phyloP scores from a whole-genome alignment of 805 yeast genomes.

The Yarrowia porcina region DNA sequence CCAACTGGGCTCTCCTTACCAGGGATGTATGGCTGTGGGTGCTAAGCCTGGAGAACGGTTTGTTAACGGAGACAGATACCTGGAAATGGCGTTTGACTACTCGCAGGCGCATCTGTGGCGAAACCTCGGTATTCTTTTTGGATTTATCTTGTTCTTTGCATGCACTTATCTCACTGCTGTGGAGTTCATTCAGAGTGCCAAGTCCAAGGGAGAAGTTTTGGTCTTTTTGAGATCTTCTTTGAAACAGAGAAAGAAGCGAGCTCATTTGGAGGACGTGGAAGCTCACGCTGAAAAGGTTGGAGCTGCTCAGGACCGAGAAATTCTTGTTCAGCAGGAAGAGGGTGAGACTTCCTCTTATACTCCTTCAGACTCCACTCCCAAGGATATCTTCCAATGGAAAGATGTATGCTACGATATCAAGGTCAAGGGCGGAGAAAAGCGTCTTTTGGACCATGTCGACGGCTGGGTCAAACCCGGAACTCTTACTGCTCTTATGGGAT shows the following conservation, averaged over 20 bases:
- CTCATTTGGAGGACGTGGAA: not conserved
- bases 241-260: slow-evolving; percentile 1
- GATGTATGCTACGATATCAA: slow-evolving; percentile 13
- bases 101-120: slow-evolving; percentile 55
- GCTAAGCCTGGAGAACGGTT: slow-evolving; percentile 48
- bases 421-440: slow-evolving; percentile 28
- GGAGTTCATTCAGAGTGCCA: slow-evolving; percentile 43
- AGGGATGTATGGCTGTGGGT: slow-evolving; percentile 57
- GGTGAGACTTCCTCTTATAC: not conserved
- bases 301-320: not conserved
- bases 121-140: slow-evolving; percentile 60
- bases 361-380: not conserved
- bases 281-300: not conserved
- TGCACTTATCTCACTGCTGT: slow-evolving; percentile 50
- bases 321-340: not conserved
- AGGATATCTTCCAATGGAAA: slow-evolving; percentile 63
- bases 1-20: slow-evolving; percentile 31
- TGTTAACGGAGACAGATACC: slow-evolving; percentile 54
- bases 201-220: slow-evolving; percentile 57
- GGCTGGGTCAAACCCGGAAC: slow-evolving; percentile 86
- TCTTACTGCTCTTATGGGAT: slow-evolving; percentile 73
- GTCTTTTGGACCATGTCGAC: slow-evolving; percentile 62
- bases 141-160: slow-evolving; percentile 54
- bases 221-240: slow-evolving; percentile 43
- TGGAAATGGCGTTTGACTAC: slow-evolving; percentile 47